Conservation (phyloP, 83 land plant species). For the Picea abies region DNA sequence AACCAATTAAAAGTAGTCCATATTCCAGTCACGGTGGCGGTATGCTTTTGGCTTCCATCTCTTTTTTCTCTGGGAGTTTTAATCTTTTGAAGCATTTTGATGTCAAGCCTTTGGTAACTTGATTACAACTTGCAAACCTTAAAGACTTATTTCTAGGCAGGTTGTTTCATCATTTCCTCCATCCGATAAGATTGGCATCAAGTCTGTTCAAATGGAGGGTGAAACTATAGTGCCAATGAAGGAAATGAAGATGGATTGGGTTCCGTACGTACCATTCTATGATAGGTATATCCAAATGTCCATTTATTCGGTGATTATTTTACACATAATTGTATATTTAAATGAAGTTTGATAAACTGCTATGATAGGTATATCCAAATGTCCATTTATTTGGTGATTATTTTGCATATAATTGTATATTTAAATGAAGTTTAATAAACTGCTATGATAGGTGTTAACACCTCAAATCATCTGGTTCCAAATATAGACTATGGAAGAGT, state of each 20-base stretch:
- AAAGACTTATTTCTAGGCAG: conserved; percentile 31
- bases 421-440: neutral
- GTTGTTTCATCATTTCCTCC: conserved; percentile 95
- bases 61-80: neutral
- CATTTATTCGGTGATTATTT: neutral
- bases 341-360: neutral
- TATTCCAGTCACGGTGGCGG: conserved; percentile 92
- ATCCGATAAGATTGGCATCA: conserved; percentile 97
- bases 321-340: neutral
- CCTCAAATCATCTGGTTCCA: too few species aligned
- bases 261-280: conserved; percentile 88
- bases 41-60: conserved; percentile 27
- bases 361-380: too few species aligned
- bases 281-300: conserved; percentile 39
- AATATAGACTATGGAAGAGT: too few species aligned
- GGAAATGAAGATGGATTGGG: conserved; percentile 99
- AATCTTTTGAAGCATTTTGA: conserved; percentile 1
- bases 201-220: conserved; percentile 93
- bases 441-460: too few species aligned
- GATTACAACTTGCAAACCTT: too few species aligned
- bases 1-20: conserved; percentile 56
- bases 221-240: conserved; percentile 97
- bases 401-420: neutral
- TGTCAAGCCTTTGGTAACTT: conserved; percentile 5
- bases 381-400: neutral